Evolutionary conservation across 345 rosid species (phyloP).

Genomic region (Camelina laxa): DNA sequence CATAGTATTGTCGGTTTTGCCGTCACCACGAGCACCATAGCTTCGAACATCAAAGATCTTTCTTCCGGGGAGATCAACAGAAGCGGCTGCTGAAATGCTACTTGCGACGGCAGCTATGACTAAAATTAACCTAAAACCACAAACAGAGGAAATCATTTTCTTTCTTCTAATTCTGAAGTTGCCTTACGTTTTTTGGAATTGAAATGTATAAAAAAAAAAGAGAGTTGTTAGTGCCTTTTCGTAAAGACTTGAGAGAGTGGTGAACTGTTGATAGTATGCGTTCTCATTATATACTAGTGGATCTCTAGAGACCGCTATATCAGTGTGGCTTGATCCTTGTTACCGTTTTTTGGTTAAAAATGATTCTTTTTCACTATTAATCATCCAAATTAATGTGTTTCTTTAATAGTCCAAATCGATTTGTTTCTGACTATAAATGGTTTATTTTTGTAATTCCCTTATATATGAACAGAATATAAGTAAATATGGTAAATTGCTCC

Average conservation of each 20-base stretch:
- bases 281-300: slow-evolving; percentile 18
- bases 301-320: slow-evolving; percentile 9
- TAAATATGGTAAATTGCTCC: slow-evolving; percentile 31
- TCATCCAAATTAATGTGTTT: slow-evolving; percentile 1
- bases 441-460: background rate
- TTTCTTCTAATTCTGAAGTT: slow-evolving; percentile 8
- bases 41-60: slow-evolving; percentile 38
- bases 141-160: slow-evolving; percentile 17
- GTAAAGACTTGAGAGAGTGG: background rate
- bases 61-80: background rate
- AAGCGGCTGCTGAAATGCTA: slow-evolving; percentile 14
- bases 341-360: background rate
- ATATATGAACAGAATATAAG: slow-evolving; percentile 13
- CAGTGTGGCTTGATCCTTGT: slow-evolving; percentile 31
- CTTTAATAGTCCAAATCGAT: slow-evolving; percentile 3
- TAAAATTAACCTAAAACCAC: slow-evolving; percentile 7
- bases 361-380: background rate
- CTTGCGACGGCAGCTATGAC: slow-evolving; percentile 5
- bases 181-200: background rate
- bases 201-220: background rate
- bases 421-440: background rate
- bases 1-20: slow-evolving; percentile 43
- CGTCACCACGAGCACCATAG: slow-evolving; percentile 47
- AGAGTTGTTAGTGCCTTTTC: background rate
- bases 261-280: background rate